Base-by-base conservation (phyloP, 2,329 filamentous ascomycete species). In the Aspergillaceae sp. region DNA sequence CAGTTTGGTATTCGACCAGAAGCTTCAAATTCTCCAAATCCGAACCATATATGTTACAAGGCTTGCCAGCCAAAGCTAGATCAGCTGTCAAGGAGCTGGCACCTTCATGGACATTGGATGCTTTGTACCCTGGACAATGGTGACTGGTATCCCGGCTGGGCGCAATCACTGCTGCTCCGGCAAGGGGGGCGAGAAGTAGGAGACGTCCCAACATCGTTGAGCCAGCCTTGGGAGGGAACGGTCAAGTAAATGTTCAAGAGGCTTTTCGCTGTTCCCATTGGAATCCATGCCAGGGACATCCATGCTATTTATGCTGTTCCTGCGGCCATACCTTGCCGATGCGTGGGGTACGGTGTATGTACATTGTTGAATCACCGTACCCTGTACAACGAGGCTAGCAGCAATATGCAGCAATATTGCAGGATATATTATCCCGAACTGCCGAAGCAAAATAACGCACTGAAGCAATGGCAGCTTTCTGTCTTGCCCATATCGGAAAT, bases 21-120 rank as follows among this genome's bases (percentile, higher is more conserved):
- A 84, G 66, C 48, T 72, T 79, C 52, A 84, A 63, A 46, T 77
- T 67, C 43, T 69, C 59, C 46, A 84, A 52, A 54, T 84, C 81
- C 2, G 68, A 68, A 41, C 80, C 79, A 54, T 80, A 83, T 10
- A 68, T 68, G 57, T 82, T 77, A 63, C 81, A 84, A 4, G 83
- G 73, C 7, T 72, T 57, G 0, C 86, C 87, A 5, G 84, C 84
- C 7, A 94, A 75, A 2, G 67, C 74, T 41, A 94, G 72, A 52
- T 84, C 76, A 1, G 87, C 88, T 1, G 78, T 85, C 44, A 92
- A 68, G 6, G 79, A 79, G 42, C 51, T 53, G 9, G 48, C 52
- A 4, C 51, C 49, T 41, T 67, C 52, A 28, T 61, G 52, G 26
- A 70, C 53, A 50, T 68, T 67, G 9, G 54, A 56, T 32, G 60